Evolutionary conservation across 768 basidiomycete genomes (phyloP).

Genomic region (Tylopilus sp.): DNA sequence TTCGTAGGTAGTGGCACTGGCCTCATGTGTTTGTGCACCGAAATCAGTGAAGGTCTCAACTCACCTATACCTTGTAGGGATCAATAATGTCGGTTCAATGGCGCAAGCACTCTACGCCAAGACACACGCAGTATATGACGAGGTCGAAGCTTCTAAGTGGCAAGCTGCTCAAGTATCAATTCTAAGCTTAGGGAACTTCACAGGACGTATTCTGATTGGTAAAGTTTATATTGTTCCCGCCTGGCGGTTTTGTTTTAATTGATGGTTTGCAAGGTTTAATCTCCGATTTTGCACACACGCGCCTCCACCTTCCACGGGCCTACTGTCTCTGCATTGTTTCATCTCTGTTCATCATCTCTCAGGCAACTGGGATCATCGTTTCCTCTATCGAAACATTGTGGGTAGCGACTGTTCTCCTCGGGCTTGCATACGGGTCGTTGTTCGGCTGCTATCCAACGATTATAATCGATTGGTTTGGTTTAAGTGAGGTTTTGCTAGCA

Average conservation of each 20-base stretch:
- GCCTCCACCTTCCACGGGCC: slow-evolving; percentile 58
- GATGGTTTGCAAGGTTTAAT: slow-evolving; percentile 47
- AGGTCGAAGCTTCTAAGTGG: slow-evolving; percentile 63
- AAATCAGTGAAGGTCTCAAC: neutral
- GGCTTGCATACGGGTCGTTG: slow-evolving; percentile 61
- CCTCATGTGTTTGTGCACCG: slow-evolving; percentile 57
- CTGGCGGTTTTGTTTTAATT: neutral
- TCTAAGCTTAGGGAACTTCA: slow-evolving; percentile 77
- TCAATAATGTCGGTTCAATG: slow-evolving; percentile 85
- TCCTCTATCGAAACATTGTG: slow-evolving; percentile 63
- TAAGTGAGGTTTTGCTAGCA: slow-evolving; percentile 49
- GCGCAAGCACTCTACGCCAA: slow-evolving; percentile 65
- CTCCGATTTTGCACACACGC: slow-evolving; percentile 62
- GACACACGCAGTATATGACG: slow-evolving; percentile 59
- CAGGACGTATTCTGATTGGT: slow-evolving; percentile 79
- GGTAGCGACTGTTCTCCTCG: slow-evolving; percentile 37
- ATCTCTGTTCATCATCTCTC: slow-evolving; percentile 66
- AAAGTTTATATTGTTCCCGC: neutral
- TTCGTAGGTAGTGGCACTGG: slow-evolving; percentile 66
- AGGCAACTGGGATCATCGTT: slow-evolving; percentile 54
- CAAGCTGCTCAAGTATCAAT: slow-evolving; percentile 85
- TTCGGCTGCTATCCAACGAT: slow-evolving; percentile 78
- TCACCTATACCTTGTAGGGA: slow-evolving; percentile 43
- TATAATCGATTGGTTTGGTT: slow-evolving; percentile 84
- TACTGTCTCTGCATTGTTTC: slow-evolving; percentile 70